Base-by-base conservation (phyloP, 2,329 filamentous ascomycete genomes). In the Alternaria triticimaculans region DNA sequence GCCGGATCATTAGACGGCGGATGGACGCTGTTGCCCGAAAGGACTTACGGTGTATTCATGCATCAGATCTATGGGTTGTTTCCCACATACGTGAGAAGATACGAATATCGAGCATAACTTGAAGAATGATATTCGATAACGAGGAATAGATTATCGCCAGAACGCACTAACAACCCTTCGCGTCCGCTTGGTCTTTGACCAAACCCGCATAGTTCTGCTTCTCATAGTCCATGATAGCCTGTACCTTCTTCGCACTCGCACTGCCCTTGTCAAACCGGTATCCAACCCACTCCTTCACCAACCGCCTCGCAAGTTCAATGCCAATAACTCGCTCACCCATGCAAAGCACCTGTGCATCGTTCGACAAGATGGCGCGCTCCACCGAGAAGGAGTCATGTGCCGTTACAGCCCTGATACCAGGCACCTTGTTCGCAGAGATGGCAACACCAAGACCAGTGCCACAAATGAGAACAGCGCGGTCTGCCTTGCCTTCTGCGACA, bases 341-440 rank as follows among this genome's bases (percentile, higher is more conserved):
- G 78, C 93, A 96, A 65, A 96, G 82, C 30, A 96, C 92, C 82
- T 97, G 93, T 4, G 92, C 92, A 78, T 96, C 90, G 80, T 96
- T 96, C 82, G 90, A 93, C 74, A 95, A 82, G 11, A 96, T 87
- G 20, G 91, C 89, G 54, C 92, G 84, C 85, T 96, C 93, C 6
- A 96, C 92, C 60, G 87, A 90, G 84, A 94, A 97, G 69, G 89
- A 90, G 78, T 96, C 93, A 79, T 97, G 93, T 1, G 93, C 93
- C 6, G 93, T 96, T 18, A 96, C 93, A n/a, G 93, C 93, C 23
- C 93, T 85, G 65, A 96, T 88, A 6, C 93, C 93, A 60, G 89
- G 90, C 68, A 96, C 89, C 80, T 96, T 96, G 85, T 96, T 96
- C 69, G 93, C 93, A n/a, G 88, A 84, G 77, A 96, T 96, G 72